Evolutionary conservation across 2,329 filamentous ascomycete species (phyloP), one percentile per base, ranked within the genome.

Genomic region (Sporothrix brunneoviolacea): DNA sequence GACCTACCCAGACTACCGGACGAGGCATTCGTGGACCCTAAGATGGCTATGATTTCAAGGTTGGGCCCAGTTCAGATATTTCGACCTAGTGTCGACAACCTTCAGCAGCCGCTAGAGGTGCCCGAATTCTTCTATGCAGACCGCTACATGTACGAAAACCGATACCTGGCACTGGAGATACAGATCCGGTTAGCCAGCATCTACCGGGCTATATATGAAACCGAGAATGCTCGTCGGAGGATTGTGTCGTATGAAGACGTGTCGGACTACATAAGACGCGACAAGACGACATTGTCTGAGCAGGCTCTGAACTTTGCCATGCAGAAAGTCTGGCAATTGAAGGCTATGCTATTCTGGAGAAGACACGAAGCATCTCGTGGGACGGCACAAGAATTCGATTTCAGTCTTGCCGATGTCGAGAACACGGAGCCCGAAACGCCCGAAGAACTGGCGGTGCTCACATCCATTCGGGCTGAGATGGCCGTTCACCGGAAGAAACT

Each of bases 41-140:
- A 16, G n/a, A 52, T 53, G 50, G 57, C 57, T 2, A 28, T 45
- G 13, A 38, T 56, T 1, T 48, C 47, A 2, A 19, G 49, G 8
- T 18, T 50, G 6, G 57, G 39, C 3, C 52, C 52, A 2, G 50
- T 60, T 18, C 51, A 60, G 38, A 58, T 58, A 4, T 53, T 61
- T 42, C 57, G 52, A 4, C 48, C 61, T 13, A 48, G 35, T n/a
- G 48, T 54, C 8, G 52, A 55, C 8, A 52, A 48, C 4, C 19
- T 48, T 6, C 15, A 50, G 2, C 28, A 52, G 7, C 45, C 56
- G 2, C 43, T 63, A 7, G 57, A 61, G 4, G 51, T 62, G 3
- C 61, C 60, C 10, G 58, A 56, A 13, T 38, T 55, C 10, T 51
- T 62, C 15, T 62, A 58, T 33, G 32, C 54, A 7, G 61, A 63